Evolutionary conservation across 2,329 filamentous ascomycete genomes (phyloP).

Genomic region (Fusarium sp.): DNA sequence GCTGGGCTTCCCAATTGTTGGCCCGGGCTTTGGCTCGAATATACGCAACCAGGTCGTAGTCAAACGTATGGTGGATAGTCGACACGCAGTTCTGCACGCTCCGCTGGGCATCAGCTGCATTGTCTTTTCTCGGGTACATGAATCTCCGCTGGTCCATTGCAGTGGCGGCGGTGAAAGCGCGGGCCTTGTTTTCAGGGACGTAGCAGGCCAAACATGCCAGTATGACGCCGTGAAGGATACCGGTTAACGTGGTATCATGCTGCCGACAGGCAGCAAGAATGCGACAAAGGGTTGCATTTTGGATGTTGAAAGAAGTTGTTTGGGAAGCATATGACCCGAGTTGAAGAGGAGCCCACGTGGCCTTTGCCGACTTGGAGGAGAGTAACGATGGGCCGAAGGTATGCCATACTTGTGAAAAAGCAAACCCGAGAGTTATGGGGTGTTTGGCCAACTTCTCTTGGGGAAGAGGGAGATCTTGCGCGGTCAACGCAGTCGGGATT

Average conservation of each 20-base stretch:
- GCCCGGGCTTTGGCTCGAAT: not conserved
- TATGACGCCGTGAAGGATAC: not conserved
- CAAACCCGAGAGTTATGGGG: not conserved
- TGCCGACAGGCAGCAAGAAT: not conserved
- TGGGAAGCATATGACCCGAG: not conserved
- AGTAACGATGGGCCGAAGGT: not conserved
- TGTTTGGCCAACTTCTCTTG: not conserved
- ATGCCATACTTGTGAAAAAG: not conserved
- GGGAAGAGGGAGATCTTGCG: not conserved
- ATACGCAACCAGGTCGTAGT: not conserved
- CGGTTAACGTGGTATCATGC: not conserved
- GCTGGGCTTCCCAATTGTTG: not conserved
- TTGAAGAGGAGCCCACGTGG: not conserved
- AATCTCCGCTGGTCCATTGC: not conserved
- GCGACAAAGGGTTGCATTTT: not conserved
- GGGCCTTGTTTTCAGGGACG: not conserved
- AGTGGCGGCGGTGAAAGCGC: not conserved
- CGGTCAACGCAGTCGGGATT: not conserved
- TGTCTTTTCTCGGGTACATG: not conserved
- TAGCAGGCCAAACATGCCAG: not conserved
- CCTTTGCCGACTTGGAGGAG: not conserved
- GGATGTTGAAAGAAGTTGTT: not conserved
- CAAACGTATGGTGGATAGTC: not conserved
- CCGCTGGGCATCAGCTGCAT: not conserved
- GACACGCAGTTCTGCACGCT: not conserved